These are phyloP conservation scores for Poa annua DNA, from an alignment of 176 grass and related monocot species.

Conservation along the genomic window DNA sequence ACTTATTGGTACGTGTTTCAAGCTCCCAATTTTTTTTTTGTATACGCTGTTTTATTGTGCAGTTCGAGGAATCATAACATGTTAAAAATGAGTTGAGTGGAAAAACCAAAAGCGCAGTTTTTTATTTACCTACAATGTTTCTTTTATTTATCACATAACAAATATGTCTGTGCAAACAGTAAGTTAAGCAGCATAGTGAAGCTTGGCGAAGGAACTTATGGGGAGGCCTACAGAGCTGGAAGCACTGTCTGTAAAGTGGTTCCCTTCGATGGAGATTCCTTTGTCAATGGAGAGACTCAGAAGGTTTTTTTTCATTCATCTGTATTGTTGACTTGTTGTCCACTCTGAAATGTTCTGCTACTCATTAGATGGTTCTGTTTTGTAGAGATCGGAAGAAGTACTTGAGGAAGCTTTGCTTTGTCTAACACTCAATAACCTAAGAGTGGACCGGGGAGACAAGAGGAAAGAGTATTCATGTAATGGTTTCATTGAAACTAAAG, in stretches of 20 bases:
- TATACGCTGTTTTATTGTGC: slow-evolving; percentile 37
- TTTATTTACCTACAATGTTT: background rate
- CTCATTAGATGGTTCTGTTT: slow-evolving; percentile 42
- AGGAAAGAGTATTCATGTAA: slow-evolving; percentile 61
- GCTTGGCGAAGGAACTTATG: slow-evolving; percentile 92
- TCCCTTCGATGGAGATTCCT: slow-evolving; percentile 76
- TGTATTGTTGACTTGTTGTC: slow-evolving; percentile 2
- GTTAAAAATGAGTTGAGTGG: slow-evolving; percentile 2
- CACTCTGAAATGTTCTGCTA: slow-evolving; percentile 27
- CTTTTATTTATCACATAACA: slow-evolving; percentile 36
- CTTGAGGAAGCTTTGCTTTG: slow-evolving; percentile 96
- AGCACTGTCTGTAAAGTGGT: slow-evolving; percentile 88
- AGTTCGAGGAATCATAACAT: slow-evolving; percentile 8
- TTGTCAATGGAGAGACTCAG: slow-evolving; percentile 89
- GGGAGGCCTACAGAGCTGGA: slow-evolving; percentile 87
- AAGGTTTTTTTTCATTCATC: slow-evolving; percentile 68
- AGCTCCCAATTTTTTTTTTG: slow-evolving; percentile 20
- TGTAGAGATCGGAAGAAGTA: slow-evolving; percentile 86
- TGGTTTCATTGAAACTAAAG: slow-evolving; percentile 92
- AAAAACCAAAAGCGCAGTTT: background rate
- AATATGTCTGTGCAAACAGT: slow-evolving; percentile 49
- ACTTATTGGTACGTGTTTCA: slow-evolving; percentile 71
- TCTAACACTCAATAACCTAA: slow-evolving; percentile 86
- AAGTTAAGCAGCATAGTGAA: slow-evolving; percentile 66
- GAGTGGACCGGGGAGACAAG: slow-evolving; percentile 35